These are phyloP conservation scores for Nannochloris sp. DNA, from an alignment of 139 green algal species.

Conservation along the genomic window DNA sequence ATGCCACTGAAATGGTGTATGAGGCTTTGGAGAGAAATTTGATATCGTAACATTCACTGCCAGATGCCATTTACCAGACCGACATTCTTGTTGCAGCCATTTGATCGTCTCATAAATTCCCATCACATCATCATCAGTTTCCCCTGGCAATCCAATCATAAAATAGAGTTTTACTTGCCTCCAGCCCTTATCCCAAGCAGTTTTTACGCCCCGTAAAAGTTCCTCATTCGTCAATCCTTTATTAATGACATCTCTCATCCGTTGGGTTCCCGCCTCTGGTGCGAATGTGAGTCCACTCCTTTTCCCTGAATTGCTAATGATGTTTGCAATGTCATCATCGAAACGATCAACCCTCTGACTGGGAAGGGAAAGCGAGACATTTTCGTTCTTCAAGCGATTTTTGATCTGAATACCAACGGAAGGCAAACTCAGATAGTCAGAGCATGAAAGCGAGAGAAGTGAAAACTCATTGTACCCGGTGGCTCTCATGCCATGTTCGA, in stretches of 20 bases:
- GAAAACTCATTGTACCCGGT: constrained; percentile 64
- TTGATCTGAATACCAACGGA: constrained; percentile 54
- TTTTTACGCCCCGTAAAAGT: constrained; percentile 58
- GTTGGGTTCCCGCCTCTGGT: constrained; percentile 62
- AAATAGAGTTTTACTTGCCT: constrained; percentile 58
- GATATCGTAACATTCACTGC: constrained; percentile 58
- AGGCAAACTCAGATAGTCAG: constrained; percentile 58
- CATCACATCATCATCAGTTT: constrained; percentile 69
- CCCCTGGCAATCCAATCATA: constrained; percentile 62
- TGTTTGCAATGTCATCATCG: constrained; percentile 64
- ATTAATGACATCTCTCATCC: constrained; percentile 66
- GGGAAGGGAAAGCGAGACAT: constrained; percentile 56
- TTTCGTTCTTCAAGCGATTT: constrained; percentile 56
- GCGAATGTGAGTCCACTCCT: constrained; percentile 55
- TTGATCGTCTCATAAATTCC: constrained; percentile 60
- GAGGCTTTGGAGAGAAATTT: constrained; percentile 76
- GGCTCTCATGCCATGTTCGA: constrained; percentile 52
- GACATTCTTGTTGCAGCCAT: constrained; percentile 56
- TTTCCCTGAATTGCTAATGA: constrained; percentile 38
- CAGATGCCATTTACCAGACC: constrained; percentile 40
- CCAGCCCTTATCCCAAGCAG: constrained; percentile 61
- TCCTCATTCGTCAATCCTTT: constrained; percentile 67
- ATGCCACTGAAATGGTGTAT: constrained; percentile 74
- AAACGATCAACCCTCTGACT: constrained; percentile 65
- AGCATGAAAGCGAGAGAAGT: constrained; percentile 62